Conservation (phyloP, 495 filamentous ascomycete species). For the Zalerion maritima region DNA sequence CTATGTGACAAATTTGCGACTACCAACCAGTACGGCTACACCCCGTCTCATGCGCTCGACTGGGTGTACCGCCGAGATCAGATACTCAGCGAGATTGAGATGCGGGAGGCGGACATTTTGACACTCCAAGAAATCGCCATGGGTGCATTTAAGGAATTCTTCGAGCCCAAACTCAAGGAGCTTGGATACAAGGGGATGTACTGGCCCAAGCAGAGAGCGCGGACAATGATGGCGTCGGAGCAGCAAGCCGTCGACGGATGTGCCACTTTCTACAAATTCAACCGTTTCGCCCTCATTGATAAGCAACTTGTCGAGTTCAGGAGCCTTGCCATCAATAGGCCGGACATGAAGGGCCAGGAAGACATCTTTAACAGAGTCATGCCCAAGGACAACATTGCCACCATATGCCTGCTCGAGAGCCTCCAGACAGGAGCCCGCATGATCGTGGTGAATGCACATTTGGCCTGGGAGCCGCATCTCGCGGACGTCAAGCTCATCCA, state of each 20-base stretch:
- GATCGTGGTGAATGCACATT: slow-evolving; percentile 83
- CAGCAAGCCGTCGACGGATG: slow-evolving; percentile 83
- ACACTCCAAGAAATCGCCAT: slow-evolving; percentile 87
- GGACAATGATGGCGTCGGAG: slow-evolving; percentile 82
- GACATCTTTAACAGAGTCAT: slow-evolving; percentile 97
- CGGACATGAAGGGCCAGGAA: slow-evolving; percentile 87
- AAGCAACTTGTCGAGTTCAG: slow-evolving; percentile 87
- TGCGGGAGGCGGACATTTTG: slow-evolving; percentile 73
- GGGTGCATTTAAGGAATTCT: slow-evolving; percentile 80
- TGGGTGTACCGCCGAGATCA: slow-evolving; percentile 77
- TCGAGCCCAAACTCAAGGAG: slow-evolving; percentile 66
- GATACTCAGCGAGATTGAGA: slow-evolving; percentile 65
- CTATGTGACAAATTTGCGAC: slow-evolving; percentile 89
- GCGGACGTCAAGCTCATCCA: slow-evolving; percentile 92
- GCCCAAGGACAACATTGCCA: slow-evolving; percentile 91
- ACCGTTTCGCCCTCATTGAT: slow-evolving; percentile 82
- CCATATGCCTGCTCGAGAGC: slow-evolving; percentile 84
- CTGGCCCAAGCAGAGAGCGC: slow-evolving; percentile 71
- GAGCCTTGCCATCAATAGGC: slow-evolving; percentile 78
- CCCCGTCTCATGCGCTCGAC: slow-evolving; percentile 55
- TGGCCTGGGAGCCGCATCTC: slow-evolving; percentile 83
- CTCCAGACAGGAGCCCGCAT: slow-evolving; percentile 70
- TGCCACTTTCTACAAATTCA: slow-evolving; percentile 87
- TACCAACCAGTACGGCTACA: slow-evolving; percentile 70
- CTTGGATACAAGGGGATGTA: slow-evolving; percentile 86